phyloP scores from a whole-genome alignment of 768 basidiomycete species.

The Termitomyces sp. region DNA sequence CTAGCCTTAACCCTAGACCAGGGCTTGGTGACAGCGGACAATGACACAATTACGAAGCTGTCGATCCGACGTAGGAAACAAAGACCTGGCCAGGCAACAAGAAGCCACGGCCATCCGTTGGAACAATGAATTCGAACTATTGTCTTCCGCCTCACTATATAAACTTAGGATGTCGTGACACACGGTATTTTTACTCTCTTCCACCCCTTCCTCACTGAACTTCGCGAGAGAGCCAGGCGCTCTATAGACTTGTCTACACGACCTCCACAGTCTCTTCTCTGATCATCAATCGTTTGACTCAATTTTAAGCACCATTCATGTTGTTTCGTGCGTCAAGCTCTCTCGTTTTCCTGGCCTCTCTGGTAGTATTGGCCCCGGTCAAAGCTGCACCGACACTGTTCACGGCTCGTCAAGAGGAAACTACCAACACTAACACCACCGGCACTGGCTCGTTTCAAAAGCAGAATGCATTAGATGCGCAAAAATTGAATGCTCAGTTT shows the following conservation, averaged over 20 bases:
- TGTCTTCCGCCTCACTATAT: slow-evolving; percentile 11
- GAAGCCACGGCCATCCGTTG: not conserved
- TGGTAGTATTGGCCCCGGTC: slow-evolving; percentile 24
- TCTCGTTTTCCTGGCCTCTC: slow-evolving; percentile 14
- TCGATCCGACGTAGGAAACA: not conserved
- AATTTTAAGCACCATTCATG: not conserved
- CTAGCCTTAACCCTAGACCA: slow-evolving; percentile 4
- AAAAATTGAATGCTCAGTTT: slow-evolving; percentile 45
- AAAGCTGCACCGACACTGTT: slow-evolving; percentile 27
- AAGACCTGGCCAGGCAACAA: not conserved
- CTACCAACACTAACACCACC: slow-evolving; percentile 16
- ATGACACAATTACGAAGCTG: not conserved
- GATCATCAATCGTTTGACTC: not conserved
- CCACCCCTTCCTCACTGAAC: not conserved
- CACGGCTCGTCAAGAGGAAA: slow-evolving; percentile 16
- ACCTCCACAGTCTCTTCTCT: slow-evolving; percentile 13
- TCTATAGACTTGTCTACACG: slow-evolving; percentile 11
- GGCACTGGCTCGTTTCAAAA: slow-evolving; percentile 11
- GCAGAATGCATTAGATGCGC: slow-evolving; percentile 45
- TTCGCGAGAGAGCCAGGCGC: slow-evolving; percentile 15
- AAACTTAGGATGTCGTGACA: not conserved
- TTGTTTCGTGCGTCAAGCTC: slow-evolving; percentile 8
- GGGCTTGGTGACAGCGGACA: slow-evolving; percentile 6
- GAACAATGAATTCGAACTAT: slow-evolving; percentile 10
- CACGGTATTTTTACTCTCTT: not conserved